phyloP scores from a whole-genome alignment of 768 basidiomycete genomes.

The Termitomyces bulborhizus region DNA sequence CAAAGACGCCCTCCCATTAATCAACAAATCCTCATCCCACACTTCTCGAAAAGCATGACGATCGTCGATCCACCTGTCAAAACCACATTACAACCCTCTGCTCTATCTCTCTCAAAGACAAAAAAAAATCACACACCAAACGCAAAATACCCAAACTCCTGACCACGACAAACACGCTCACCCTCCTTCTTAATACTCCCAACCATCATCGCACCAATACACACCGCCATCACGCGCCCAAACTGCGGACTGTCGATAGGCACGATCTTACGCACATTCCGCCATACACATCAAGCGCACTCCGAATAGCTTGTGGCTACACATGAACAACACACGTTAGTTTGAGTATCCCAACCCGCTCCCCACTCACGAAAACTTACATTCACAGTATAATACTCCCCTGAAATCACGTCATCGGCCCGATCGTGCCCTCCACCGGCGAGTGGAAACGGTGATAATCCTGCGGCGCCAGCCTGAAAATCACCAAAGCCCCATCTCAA shows the following conservation, averaged over 20 bases:
- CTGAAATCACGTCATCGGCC: slow-evolving; percentile 76
- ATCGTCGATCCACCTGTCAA: no score
- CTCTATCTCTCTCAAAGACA: no score
- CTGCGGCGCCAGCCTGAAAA: slow-evolving; percentile 89
- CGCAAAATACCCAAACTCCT: no score
- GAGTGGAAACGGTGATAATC: slow-evolving; percentile 95
- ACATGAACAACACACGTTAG: neutral
- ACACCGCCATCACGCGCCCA: slow-evolving; percentile 88
- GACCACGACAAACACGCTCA: no score
- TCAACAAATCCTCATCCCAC: no score
- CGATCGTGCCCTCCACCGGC: slow-evolving; percentile 81
- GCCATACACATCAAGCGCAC: slow-evolving; percentile 86
- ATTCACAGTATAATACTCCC: slow-evolving; percentile 97
- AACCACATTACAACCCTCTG: no score
- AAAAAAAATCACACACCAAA: no score
- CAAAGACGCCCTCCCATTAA: slow-evolving; percentile 81
- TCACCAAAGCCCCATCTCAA: slow-evolving; percentile 75
- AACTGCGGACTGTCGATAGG: slow-evolving; percentile 88
- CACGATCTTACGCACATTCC: slow-evolving; percentile 89
- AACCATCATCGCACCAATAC: slow-evolving; percentile 94
- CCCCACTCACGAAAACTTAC: slow-evolving; percentile 30
- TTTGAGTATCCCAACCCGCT: no score
- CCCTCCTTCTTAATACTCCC: no score
- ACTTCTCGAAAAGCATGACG: no score
- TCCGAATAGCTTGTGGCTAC: slow-evolving; percentile 90